A percentile compares a stretch with the other conserved stretches of the same genome.
These are phyloP conservation scores for Pseudoneurospora amorphoporcata DNA, from an alignment of 495 filamentous ascomycete genomes.

Conservation along the genomic window DNA sequence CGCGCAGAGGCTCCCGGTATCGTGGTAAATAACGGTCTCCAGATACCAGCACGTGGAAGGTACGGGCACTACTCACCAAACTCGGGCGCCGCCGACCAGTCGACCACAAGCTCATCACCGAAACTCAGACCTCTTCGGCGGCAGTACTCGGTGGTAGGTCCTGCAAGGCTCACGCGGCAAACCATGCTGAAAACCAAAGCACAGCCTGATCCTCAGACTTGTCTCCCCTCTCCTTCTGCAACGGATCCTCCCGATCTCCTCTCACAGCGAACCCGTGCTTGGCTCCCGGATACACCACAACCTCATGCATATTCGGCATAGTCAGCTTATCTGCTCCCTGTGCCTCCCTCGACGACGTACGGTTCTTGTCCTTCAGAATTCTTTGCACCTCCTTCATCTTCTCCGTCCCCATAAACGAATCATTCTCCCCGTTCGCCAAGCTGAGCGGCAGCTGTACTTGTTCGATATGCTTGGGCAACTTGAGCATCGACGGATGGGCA, in stretches of 20 bases:
- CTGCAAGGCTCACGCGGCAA: background rate
- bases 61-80: background rate
- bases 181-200: conserved; percentile 34
- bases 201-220: conserved; percentile 38
- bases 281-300: conserved; percentile 45
- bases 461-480: conserved; percentile 44
- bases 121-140: background rate
- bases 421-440: conserved; percentile 46
- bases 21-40: background rate
- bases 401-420: conserved; percentile 30
- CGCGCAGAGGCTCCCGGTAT: background rate
- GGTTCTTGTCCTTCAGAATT: conserved; percentile 32
- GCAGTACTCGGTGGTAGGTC: background rate
- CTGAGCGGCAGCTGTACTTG: conserved; percentile 41
- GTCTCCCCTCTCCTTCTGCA: conserved; percentile 37
- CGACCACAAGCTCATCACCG: background rate
- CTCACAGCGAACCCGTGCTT: conserved; percentile 53
- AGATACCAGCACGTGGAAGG: background rate
- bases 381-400: conserved; percentile 33
- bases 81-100: background rate
- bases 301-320: conserved; percentile 27
- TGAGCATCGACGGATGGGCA: conserved; percentile 44
- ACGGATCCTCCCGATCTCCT: conserved; percentile 31
- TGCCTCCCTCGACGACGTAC: background rate
- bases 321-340: background rate